Conservation (phyloP, 2,329 filamentous ascomycete species). For the Fusarium udum region DNA sequence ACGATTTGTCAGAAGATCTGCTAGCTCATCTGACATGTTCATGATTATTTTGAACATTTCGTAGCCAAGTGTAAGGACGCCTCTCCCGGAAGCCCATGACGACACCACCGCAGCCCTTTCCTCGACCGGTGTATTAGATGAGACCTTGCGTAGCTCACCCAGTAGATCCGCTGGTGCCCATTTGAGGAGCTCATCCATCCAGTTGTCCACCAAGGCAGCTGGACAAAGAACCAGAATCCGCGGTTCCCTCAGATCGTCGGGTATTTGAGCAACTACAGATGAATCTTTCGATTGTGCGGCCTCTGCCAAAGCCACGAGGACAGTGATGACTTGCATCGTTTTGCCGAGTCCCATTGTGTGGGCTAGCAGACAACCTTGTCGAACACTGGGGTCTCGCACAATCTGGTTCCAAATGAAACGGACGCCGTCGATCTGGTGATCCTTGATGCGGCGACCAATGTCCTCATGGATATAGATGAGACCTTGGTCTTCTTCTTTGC, state of each 20-base stretch:
- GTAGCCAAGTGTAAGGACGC: slow-evolving; percentile 82
- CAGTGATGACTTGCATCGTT: slow-evolving; percentile 88
- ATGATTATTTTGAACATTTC: slow-evolving; percentile 65
- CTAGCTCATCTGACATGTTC: slow-evolving; percentile 45
- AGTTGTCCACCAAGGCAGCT: slow-evolving; percentile 79
- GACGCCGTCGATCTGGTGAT: slow-evolving; percentile 83
- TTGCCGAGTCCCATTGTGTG: slow-evolving; percentile 95
- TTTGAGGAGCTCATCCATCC: slow-evolving; percentile 77
- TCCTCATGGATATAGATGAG: slow-evolving; percentile 71
- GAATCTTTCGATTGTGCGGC: slow-evolving; percentile 68
- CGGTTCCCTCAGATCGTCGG: slow-evolving; percentile 67
- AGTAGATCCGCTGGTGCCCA: slow-evolving; percentile 72
- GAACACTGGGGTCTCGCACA: slow-evolving; percentile 64
- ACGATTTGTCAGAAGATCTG: slow-evolving; percentile 62
- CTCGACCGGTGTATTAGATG: slow-evolving; percentile 47
- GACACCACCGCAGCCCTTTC: slow-evolving; percentile 59
- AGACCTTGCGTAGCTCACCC: slow-evolving; percentile 66
- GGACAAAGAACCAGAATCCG: slow-evolving; percentile 81
- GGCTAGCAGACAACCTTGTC: slow-evolving; percentile 82
- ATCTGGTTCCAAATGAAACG: slow-evolving; percentile 91
- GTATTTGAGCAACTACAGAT: slow-evolving; percentile 72
- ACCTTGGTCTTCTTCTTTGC: slow-evolving; percentile 67
- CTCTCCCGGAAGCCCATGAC: slow-evolving; percentile 71
- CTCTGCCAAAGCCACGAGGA: slow-evolving; percentile 79
- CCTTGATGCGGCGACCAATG: slow-evolving; percentile 74